Base-by-base conservation (phyloP, 306 rosid genomes). In the Sesbania bispinosa region DNA sequence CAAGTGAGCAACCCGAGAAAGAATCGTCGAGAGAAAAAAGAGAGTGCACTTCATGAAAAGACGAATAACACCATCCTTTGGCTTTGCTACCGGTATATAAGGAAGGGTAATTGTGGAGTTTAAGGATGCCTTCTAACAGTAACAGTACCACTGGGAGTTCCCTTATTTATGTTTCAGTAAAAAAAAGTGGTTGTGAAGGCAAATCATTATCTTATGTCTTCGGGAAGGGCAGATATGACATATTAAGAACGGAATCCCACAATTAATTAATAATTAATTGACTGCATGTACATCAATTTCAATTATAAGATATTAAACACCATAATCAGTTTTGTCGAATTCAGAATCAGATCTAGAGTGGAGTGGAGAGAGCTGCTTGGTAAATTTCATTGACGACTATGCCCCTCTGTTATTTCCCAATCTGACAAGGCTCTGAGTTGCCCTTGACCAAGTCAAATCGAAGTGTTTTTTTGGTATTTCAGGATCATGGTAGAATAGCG, bases 161-260 rank as follows among this genome's bases (percentile, higher is more conserved):
- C 21, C 35, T 48, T 32, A 13, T 48, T 35, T 32, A 14, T 36
- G 43, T 50, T 58, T 10, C 11, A 43, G 75, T 26, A 57, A 46
- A 63, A 46, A 13, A 63, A 58, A 51, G 20, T 27, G 47, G 53
- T 14, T 74, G 66, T 19, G 20, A 53, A 46, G 55, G 41, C 71
- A 78, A 45, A 63, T 39, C 32, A 79, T 76, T 77, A 77, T 74
- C 47, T 81, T 65, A 81, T 77, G 55, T 63, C 67, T 79, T 82
- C 15, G 92, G 85, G 83, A 87, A 87, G n/a, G 74, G 71, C 62
- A 74, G 32, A 66, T 39, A 81, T 83, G 52, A 50, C 58, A 66
- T 35, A 72, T 30, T 26, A 50, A 48, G 38, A 79, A 51, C 50
- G 55, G 82, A 83, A 76, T 76, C 87, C 82, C 62, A 77, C 51